Evolutionary conservation across 2,329 filamentous ascomycete species (phyloP), one percentile per base, ranked within the genome.

Genomic region (Nemania serpens): DNA sequence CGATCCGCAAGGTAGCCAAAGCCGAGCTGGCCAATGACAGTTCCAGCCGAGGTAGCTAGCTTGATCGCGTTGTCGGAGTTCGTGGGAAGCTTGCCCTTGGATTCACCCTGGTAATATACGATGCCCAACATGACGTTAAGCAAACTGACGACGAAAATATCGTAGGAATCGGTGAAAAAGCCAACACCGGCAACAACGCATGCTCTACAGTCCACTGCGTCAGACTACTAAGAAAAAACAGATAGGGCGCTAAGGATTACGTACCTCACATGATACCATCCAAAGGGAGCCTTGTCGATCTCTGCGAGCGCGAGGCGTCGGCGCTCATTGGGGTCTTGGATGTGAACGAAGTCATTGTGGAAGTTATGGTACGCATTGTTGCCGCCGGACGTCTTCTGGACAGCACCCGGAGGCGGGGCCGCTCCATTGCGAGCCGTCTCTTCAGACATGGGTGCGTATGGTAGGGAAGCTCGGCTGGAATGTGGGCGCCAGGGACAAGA

Each of bases 101-200:
- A 74, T 48, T 83, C 7, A 3, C 25, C 49, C 22, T 60, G 83
- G 73, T 84, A 93, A 80, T 90, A 94, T 66, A 93, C 90, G 50
- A 93, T 86, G 43, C 91, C 91, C 52, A 93, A 75, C 89, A 93
- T 92, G 64, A 84, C 82, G 29, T 89, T 91, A 65, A 89, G 80
- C 71, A 92, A 80, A 65, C 87, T 89, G 68, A 90, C 88, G 71
- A 88, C 87, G 75, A 95, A 95, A 78, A 93, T 91, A 72, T 90
- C 88, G 76, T 93, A 94, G 41, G 90, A 90, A 73, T 94, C 91
- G 15, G 91, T 94, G 77, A 95, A 95, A 85, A 96, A 95, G 68
- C 91, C 91, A 63, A 94, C 89, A 69, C 91, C 91, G 33, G 91
- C 91, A 22, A 94, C 91, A 9, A 91, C 78, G 55, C 91, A 84